Percentiles rank a stretch among this genome's conserved stretches.
Conservation (phyloP, 495 filamentous ascomycete genomes). For the Letharia lupina region DNA sequence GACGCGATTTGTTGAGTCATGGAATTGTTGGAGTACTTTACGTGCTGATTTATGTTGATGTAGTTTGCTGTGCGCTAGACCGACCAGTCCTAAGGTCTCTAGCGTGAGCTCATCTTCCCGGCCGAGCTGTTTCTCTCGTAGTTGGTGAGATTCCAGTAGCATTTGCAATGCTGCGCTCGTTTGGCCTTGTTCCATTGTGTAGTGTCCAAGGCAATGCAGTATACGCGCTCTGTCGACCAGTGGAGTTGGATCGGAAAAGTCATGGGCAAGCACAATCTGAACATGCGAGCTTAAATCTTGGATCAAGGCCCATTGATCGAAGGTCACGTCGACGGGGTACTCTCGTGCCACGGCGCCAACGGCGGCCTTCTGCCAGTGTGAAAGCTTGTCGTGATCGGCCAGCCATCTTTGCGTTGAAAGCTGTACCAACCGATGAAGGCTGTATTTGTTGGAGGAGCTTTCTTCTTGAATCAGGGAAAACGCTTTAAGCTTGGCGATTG, state of each 20-base stretch:
- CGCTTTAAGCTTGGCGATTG: constrained; percentile 23
- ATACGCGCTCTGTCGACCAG: constrained; percentile 16
- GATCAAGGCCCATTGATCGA: constrained; percentile 15
- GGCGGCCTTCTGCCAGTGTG: constrained; percentile 18
- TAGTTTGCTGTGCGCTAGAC: constrained; percentile 15
- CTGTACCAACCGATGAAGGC: constrained; percentile 26
- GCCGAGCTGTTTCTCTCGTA: constrained; percentile 16
- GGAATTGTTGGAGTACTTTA: constrained; percentile 10
- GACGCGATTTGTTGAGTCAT: constrained; percentile 8
- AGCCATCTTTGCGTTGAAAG: constrained; percentile 26
- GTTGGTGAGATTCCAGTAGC: constrained; percentile 12
- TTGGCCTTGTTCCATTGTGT: constrained; percentile 20
- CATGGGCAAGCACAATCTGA: constrained; percentile 16
- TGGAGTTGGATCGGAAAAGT: background rate
- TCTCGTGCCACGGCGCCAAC: constrained; percentile 11
- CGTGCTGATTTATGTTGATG: constrained; percentile 1
- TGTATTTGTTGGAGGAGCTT: constrained; percentile 17
- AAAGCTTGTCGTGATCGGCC: constrained; percentile 8
- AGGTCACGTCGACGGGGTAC: constrained; percentile 9
- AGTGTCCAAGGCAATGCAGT: constrained; percentile 18
- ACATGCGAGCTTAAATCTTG: constrained; percentile 15
- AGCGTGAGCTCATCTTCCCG: constrained; percentile 19
- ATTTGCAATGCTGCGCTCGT: constrained; percentile 1
- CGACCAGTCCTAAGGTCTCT: constrained; percentile 10
- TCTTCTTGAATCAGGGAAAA: constrained; percentile 25